Evolutionary conservation across 176 grass and related monocot genomes (phyloP), one percentile per base, ranked within the genome.

Genomic region (Oryza nivara): DNA sequence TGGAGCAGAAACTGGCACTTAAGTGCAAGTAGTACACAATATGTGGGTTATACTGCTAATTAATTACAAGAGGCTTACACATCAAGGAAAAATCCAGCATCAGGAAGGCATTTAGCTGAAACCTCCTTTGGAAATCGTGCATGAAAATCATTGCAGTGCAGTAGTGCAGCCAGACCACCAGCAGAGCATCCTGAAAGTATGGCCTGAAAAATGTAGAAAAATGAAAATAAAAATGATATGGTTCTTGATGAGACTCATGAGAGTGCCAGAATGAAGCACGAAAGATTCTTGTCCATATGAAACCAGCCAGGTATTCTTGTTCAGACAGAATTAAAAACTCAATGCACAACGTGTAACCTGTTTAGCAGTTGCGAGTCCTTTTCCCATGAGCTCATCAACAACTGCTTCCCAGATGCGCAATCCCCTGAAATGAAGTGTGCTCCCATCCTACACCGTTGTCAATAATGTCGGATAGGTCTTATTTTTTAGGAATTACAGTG

Each of bases 161-260:
- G 79, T 5, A 91, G 41, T 0, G 92, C 85, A 48, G 95, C 90
- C 65, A 92, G 84, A 68, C 88, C 87, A 76, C 95, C 95, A 86
- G 95, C 92, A 88, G 95, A 97, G 38, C 95, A 94, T 36, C 92
- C 92, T n/a, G 88, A 77, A 54, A 97, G 90, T 36, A 97, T 81
- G 12, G 92, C 88, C 95, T 97, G 83, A 47, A 89, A 64, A 51
- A 11, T 61, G 78, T 20, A 28, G 35, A 75, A 80, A 68, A 77
- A 20, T 49, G 35, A 41, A 41, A 41, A 41, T 8, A 41, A 77
- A 40, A 89, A 64, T 66, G 15, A 14, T 1, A 70, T 82, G 61
- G n/a, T 20, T 84, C 23, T 73, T 66, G 11, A 23, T 0, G 30
- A 32, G 30, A 32, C 30, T 32, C 30, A 32, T 32, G 30, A 32